Conservation (phyloP, 371 early-diverging fungal species). For the Mucor saturninus region DNA sequence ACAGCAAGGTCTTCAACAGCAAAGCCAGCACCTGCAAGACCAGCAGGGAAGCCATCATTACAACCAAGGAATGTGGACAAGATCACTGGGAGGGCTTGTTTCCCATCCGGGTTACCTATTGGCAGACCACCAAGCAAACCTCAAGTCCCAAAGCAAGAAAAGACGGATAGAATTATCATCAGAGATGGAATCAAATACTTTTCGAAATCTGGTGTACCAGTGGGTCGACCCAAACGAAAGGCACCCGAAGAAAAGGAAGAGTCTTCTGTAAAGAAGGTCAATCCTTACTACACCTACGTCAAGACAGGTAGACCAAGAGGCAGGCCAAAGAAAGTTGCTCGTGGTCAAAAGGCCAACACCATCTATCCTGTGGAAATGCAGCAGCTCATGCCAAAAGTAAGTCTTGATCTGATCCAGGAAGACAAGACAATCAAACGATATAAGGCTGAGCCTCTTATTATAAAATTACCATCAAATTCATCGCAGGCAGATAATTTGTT, state of each 20-base stretch:
- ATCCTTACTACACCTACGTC: not conserved
- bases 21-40: too few relatives aligned
- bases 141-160: not conserved
- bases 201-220: not conserved
- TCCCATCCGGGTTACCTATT: too few relatives aligned
- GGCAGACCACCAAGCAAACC: not conserved
- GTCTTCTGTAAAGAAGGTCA: not conserved
- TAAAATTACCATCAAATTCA: too few relatives aligned
- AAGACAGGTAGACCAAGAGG: conserved; percentile 1
- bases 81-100: too few relatives aligned
- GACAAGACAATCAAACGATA: not conserved
- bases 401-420: not conserved
- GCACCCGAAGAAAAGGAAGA: not conserved
- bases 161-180: not conserved
- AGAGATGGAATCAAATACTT: not conserved
- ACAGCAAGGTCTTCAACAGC: too few relatives aligned
- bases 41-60: too few relatives aligned
- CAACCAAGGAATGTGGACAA: not conserved
- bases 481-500: not conserved
- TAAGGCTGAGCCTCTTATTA: too few relatives aligned
- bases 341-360: not conserved
- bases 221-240: conserved; percentile 9
- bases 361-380: not conserved
- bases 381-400: not conserved
- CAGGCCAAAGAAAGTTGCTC: not conserved